Evolutionary conservation across 2,329 filamentous ascomycete species (phyloP), one percentile per base, ranked within the genome.

Genomic region (Aureobasidium namibiae): DNA sequence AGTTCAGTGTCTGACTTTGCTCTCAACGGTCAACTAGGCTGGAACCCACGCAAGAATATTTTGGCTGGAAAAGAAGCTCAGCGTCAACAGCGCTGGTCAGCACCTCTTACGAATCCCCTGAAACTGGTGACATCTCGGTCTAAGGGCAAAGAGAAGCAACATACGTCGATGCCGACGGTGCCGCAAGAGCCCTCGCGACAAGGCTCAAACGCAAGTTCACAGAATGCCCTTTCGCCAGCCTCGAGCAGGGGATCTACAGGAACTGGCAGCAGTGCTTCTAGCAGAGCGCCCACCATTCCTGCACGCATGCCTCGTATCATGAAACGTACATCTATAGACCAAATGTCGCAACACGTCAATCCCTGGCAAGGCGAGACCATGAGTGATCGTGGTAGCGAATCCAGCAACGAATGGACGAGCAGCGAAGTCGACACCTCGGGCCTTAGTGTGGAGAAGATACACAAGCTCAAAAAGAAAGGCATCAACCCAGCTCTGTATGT

Each of bases 401-500:
- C 52, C n/a, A 58, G 70, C 66, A 29, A 62, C 61, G 56, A 63
- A 64, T 76, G 73, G 73, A 71, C 66, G 38, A 67, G 72, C 33
- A 75, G 72, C 50, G 68, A 69, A n/a, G 72, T 68, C 45, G 73
- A 76, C 57, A 73, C 65, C 14, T 73, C 69, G 59, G 62, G 63
- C 7, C 59, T 77, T 60, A 73, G 68, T 26, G 69, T 73, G 11
- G 70, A 74, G 56, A 72, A 78, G 46, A 66, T 77, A 44, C 71
- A 72, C 60, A 76, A 76, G 62, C 69, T 76, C 65, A 67, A 69
- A 64, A 75, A 76, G 65, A 79, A 78, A 63, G 75, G 76, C 1
- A 75, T 78, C 63, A 76, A 78, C 61, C 76, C 75, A 14, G 68
- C 73, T 10, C 61, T 78, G 50, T 78, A 74, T 61, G 72, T 74